Base-by-base conservation (phyloP, 805 yeast species). In the Yarrowia sp. region DNA sequence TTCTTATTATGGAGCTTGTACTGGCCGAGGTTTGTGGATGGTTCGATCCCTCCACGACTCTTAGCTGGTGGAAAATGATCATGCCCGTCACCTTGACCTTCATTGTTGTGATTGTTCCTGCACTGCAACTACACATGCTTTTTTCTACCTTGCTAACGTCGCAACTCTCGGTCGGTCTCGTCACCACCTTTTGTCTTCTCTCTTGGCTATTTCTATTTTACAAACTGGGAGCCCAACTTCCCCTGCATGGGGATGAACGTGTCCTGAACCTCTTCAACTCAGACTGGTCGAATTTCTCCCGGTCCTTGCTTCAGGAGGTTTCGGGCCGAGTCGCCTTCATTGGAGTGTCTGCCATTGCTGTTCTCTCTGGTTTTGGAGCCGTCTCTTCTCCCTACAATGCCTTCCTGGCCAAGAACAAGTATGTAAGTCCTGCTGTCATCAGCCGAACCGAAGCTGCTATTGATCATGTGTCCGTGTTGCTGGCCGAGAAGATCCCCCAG, bases 301-400 rank as follows among this genome's bases (percentile, higher is more conserved):
- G 30, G 22, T 24, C 19, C 12, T 30, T 46, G 28, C 49, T 32
- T 11, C 48, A 72, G 38, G 67, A 68, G 62, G 66, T 70, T 24
- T 71, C 77, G 10, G 74, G 78, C 8, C 64, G 77, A 30, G 71
- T 78, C 11, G 77, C 78, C 19, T 70, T 79, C 41, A 67, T 75
- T n/a, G 81, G 81, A 14, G 74, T 79, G 36, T 71, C 79, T 0
- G 68, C 75, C 19, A 78, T 78, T 80, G 80, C 79, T 0, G 65
- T 73, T 7, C 68, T 78, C 36, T 73, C 79, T 17, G 81, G 81
- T 2, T 68, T 79, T 43, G 78, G 79, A 11, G 72, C 79, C 10
- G 78, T 79, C 21, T 69, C 76, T 17, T 79, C 80, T 7, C 80
- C 80, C 6, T 78, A 76, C 66, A 67, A 54, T 44, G 61, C 46